Conservation (phyloP, 1,284 basidiomycete species). For the Peniophora sp. region DNA sequence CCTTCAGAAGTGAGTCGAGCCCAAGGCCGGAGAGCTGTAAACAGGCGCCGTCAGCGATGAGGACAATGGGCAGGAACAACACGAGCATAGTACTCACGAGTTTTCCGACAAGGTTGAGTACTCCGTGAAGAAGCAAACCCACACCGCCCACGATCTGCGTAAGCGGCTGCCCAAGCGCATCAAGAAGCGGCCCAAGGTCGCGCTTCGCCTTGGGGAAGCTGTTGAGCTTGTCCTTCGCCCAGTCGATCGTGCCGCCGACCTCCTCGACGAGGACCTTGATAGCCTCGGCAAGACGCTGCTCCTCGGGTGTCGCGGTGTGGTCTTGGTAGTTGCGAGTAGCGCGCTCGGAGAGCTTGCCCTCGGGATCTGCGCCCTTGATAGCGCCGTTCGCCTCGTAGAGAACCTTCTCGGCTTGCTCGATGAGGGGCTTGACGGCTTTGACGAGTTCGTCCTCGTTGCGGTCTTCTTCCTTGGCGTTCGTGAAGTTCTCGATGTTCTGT, state of each 20-base stretch:
- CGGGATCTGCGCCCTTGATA: not conserved
- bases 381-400: not conserved
- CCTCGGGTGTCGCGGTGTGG: not conserved
- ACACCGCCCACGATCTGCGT: slow-evolving; percentile 1
- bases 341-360: not conserved
- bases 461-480: not conserved
- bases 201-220: slow-evolving; percentile 1
- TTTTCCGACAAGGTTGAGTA: not conserved
- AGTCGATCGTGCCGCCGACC: not conserved
- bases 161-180: not conserved
- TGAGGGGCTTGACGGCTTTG: not conserved
- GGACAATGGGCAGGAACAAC: not conserved
- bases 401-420: slow-evolving; percentile 1
- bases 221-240: slow-evolving; percentile 2
- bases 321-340: not conserved
- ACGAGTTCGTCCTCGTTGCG: not conserved
- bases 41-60: not conserved
- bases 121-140: not conserved
- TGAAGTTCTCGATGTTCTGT: not conserved
- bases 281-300: not conserved
- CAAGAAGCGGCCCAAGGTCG: not conserved
- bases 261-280: not conserved
- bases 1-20: not conserved
- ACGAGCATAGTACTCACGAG: not conserved
- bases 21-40: not conserved